These are phyloP conservation scores for Nitzschia inconspicua DNA, from an alignment of 108 stramenopile species.

Conservation along the genomic window DNA sequence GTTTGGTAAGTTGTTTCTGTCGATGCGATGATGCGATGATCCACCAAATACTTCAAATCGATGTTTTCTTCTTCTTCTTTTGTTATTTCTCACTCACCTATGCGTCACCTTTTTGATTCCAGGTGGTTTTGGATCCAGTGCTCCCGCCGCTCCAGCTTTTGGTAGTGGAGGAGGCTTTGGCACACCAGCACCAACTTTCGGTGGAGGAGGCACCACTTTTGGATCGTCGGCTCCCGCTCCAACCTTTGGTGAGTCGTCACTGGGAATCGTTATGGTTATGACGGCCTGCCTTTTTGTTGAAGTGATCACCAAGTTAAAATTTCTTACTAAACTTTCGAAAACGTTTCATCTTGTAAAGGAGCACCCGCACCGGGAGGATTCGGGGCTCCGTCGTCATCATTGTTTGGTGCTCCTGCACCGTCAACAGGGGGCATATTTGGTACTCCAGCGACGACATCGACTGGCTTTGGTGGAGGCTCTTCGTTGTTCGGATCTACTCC, in stretches of 20 bases:
- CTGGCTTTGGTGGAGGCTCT: too few species aligned
- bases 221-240: slow-evolving; percentile 31
- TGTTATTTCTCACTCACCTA: neutral
- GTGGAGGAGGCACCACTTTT: slow-evolving; percentile 31
- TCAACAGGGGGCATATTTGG: slow-evolving; percentile 34
- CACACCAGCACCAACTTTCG: slow-evolving; percentile 42
- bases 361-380: slow-evolving; percentile 48
- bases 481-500: slow-evolving; percentile 37
- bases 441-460: slow-evolving; percentile 27
- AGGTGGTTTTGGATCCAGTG: slow-evolving; percentile 42
- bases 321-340: slow-evolving; percentile 19
- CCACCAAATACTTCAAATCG: slow-evolving; percentile 63
- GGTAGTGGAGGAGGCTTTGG: slow-evolving; percentile 49
- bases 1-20: slow-evolving; percentile 44
- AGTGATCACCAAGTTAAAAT: neutral
- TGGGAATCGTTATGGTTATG: slow-evolving; percentile 16
- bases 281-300: neutral
- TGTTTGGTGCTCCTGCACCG: slow-evolving; percentile 50
- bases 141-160: slow-evolving; percentile 30
- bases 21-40: slow-evolving; percentile 73
- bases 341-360: neutral
- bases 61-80: too few species aligned
- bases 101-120: too few species aligned
- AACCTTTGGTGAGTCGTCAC: slow-evolving; percentile 5
- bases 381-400: slow-evolving; percentile 45